phyloP scores from a whole-genome alignment of 345 rosid genomes.

The Citrus unshiu region DNA sequence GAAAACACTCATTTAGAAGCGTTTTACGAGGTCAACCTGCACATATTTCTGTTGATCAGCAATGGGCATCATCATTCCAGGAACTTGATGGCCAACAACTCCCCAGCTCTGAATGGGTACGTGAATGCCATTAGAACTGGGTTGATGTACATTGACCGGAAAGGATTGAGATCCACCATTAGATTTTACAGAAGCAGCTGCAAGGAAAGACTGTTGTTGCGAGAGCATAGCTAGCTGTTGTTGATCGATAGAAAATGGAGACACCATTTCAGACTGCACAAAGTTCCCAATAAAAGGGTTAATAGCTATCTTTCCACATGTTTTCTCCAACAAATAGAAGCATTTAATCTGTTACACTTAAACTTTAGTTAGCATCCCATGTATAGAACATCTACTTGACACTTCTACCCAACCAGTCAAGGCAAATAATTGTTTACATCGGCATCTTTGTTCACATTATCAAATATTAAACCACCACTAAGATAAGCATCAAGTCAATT shows the following conservation, averaged over 20 bases:
- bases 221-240: conserved; percentile 46
- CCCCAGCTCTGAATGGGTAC: conserved; percentile 20
- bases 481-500: neutral
- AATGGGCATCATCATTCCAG: conserved; percentile 25
- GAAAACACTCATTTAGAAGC: neutral
- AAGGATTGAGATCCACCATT: conserved; percentile 17
- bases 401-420: neutral
- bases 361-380: neutral
- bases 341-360: neutral
- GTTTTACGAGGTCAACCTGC: conserved; percentile 31
- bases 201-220: conserved; percentile 36
- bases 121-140: conserved; percentile 19
- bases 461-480: neutral
- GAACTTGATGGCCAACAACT: conserved; percentile 31
- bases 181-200: conserved; percentile 31
- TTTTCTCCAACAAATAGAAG: neutral
- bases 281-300: conserved; percentile 5
- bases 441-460: neutral
- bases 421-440: neutral
- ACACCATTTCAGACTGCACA: conserved; percentile 46
- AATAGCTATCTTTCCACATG: neutral
- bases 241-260: conserved; percentile 49
- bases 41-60: conserved; percentile 20
- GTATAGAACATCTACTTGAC: neutral
- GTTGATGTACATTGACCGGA: conserved; percentile 15